phyloP scores from a whole-genome alignment of 345 rosid species.

The Physaria fendleri region DNA sequence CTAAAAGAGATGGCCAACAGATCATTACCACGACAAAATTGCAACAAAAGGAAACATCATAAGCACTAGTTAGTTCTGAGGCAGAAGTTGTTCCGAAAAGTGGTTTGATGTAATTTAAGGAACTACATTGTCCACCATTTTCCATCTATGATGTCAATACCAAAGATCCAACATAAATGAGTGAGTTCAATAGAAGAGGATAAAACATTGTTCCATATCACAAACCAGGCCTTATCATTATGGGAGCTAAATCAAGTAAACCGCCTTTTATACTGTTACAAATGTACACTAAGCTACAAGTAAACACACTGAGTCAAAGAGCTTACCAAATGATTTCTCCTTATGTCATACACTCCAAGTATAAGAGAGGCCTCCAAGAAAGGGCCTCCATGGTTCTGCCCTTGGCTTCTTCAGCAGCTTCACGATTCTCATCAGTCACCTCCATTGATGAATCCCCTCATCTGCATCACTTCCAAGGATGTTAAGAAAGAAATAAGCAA shows the following conservation, averaged over 20 bases:
- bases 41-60: constrained; percentile 61
- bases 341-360: constrained; percentile 60
- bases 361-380: constrained; percentile 35
- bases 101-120: constrained; percentile 21
- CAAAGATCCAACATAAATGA: constrained; percentile 69
- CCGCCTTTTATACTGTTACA: not conserved
- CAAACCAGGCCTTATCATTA: constrained; percentile 32
- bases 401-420: constrained; percentile 75
- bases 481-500: not conserved
- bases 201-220: constrained; percentile 71
- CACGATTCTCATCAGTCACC: constrained; percentile 83
- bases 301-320: not conserved
- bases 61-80: constrained; percentile 29
- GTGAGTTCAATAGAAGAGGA: constrained; percentile 72
- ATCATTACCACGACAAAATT: constrained; percentile 68
- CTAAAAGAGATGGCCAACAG: not conserved
- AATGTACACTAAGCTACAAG: not conserved
- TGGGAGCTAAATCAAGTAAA: too few species aligned
- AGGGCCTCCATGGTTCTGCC: constrained; percentile 81
- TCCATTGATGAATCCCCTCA: constrained; percentile 78
- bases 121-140: constrained; percentile 29
- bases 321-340: constrained; percentile 63
- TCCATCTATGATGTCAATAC: constrained; percentile 46
- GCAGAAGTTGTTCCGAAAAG: constrained; percentile 24
- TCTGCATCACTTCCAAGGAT: constrained; percentile 30